A percentile compares a stretch with the other conserved stretches of the same genome.
Conservation (phyloP, 176 grass and related monocot species). For the Carex kokanica region DNA sequence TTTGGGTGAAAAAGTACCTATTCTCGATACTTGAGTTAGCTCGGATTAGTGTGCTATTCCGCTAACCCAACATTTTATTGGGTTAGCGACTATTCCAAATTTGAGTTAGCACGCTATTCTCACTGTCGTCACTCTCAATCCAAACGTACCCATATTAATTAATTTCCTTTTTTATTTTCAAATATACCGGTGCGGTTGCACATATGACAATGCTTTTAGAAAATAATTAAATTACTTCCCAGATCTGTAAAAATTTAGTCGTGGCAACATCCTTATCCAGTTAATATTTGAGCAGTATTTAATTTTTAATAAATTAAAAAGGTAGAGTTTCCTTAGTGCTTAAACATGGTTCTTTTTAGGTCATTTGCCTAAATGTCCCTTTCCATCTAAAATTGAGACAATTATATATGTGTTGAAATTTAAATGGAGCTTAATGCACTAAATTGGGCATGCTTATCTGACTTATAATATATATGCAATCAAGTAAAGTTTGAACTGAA, state of each 20-base stretch:
- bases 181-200: not conserved
- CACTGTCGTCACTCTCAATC: too few species aligned
- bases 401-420: slow-evolving; percentile 1
- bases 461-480: not conserved
- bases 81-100: too few species aligned
- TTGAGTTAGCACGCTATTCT: too few species aligned
- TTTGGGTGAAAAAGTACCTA: too few species aligned
- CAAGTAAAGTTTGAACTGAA: not conserved
- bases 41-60: too few species aligned
- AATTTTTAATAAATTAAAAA: slow-evolving; percentile 11
- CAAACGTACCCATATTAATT: not conserved
- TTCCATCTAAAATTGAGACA: slow-evolving; percentile 27
- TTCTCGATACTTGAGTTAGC: too few species aligned
- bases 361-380: slow-evolving; percentile 6
- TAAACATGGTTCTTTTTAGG: slow-evolving; percentile 25
- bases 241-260: slow-evolving; percentile 8
- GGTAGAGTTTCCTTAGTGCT: slow-evolving; percentile 29
- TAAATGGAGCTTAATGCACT: not conserved
- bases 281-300: not conserved
- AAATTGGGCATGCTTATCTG: not conserved
- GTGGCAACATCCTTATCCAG: slow-evolving; percentile 10
- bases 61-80: too few species aligned
- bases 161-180: not conserved
- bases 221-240: slow-evolving; percentile 9
- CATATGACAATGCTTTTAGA: not conserved